Evolutionary conservation across 768 basidiomycete genomes (phyloP), one percentile per base, ranked within the genome.

Genomic region (Phaeolepiota aurea): DNA sequence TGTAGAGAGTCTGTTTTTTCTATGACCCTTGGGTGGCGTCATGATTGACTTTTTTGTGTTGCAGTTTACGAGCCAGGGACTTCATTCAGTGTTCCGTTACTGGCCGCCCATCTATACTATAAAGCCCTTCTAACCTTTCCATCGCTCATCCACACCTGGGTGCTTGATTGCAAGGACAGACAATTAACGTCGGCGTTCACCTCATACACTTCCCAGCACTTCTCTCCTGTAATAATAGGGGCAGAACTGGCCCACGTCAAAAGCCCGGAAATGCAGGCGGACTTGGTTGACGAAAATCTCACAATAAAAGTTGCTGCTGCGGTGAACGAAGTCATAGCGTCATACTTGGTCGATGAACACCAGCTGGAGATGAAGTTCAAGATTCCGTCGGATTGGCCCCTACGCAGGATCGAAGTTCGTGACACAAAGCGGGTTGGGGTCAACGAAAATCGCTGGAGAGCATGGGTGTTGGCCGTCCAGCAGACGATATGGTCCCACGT

Each of bases 331-430:
- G 86, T 96, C 32, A 77, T 76, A 1, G 89, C 83, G 7, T 72
- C 76, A 13, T 99, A 94, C 54, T 66, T 74, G 21, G 84, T 99
- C 1, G 96, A 99, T 56, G 96, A 99, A 32, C 89, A 98, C 54
- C 75, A 81, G 38, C 75, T 99, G 48, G 94, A 98, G 62, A 79
- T 99, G 43, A 79, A 74, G 28, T 65, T 98, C 46, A 77, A 81
- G 50, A 79, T 98, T 20, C 96, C 96, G 3, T 55, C 61, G 2
- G 94, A 97, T 53, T 99, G 89, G 79, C 96, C 96, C 0, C 65
- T 99, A 23, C 82, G 82, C 47, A 73, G 72, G 32, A 83, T 97
- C 19, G 92, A 93, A 51, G 79, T 97, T n/a, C 76, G 77, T 53
- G 93, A 93, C 46, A 68, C 82, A 28, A 79, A 81, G 54, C 71